Base-by-base conservation (phyloP, 345 rosid species). In the Lepidium africanum region DNA sequence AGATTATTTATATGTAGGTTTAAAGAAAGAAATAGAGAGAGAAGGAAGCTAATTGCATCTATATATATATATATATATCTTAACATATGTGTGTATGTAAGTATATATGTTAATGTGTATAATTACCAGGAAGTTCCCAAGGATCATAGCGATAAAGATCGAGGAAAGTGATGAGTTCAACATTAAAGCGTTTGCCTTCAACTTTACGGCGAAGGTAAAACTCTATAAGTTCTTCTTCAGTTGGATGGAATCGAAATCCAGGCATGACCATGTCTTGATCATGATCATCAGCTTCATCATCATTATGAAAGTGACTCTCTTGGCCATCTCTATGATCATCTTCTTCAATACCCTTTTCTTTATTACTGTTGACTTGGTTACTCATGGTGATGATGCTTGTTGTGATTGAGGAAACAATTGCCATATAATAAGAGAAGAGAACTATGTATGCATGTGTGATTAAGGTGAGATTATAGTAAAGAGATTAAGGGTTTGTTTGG, bases 201-300 rank as follows among this genome's bases (percentile, higher is more conserved):
- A 95, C 96, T 87, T 95, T 95, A 76, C 99, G 96, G 82, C 99
- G 96, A 79, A 95, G 99, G 85, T 95, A 95, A 81, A 95, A 95
- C 82, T 91, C 96, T 2, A 95, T 93, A 4, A 95, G 96, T 60
- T 95, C 99, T 81, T 95, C 99, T 80, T 95, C 99, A 0, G 97
- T 94, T 3, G 99, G 99, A 58, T 91, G 99, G 84, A 94, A 94
- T 2, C 99, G 81, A 77, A 94, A 94, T 4, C 99, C 99, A 0
- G 99, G 99, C 99, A 95, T 91, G 39, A 95, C 96, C 88, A 89
- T 80, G 81, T 95, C 99, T 4, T 95, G 89, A 17, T 95, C 97
- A 54, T 94, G 92, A 36, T 84, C 87, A 59, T 93, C 97, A 4
- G 78, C 74, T 10, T 63, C 69, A n/a, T 62, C 68, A 46, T 63